Conservation (phyloP, 129 eudicot species). For the Centrapalus pauciflorus region DNA sequence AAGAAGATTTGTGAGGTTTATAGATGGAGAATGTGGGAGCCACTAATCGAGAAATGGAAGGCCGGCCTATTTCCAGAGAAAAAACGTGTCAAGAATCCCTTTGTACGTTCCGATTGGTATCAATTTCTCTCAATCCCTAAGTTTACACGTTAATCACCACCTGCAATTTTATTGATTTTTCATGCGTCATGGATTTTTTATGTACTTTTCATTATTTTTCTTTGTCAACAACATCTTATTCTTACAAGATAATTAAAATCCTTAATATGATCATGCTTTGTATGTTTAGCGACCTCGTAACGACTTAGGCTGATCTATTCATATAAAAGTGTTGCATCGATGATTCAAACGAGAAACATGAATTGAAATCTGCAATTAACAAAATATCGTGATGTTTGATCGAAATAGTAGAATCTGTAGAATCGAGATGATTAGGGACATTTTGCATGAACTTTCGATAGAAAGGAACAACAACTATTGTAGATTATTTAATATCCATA, state of each 20-base stretch:
- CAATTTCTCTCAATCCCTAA: neutral
- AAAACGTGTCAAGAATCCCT: slow-evolving; percentile 58
- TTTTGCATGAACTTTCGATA: too few species aligned
- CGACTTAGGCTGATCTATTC: too few species aligned
- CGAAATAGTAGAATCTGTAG: neutral
- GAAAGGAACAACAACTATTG: neutral
- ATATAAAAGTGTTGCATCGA: too few species aligned
- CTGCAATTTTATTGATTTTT: neutral
- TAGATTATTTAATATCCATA: neutral
- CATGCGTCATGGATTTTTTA: neutral
- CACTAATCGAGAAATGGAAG: slow-evolving; percentile 45
- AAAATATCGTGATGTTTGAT: neutral
- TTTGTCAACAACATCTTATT: neutral
- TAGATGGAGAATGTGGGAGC: slow-evolving; percentile 46
- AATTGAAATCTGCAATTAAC: neutral
- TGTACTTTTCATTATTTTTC: neutral
- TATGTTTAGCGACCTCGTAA: too few species aligned
- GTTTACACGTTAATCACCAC: neutral
- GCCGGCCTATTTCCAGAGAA: slow-evolving; percentile 38
- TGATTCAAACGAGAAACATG: too few species aligned
- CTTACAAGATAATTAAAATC: neutral
- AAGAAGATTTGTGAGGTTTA: neutral
- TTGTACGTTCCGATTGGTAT: slow-evolving; percentile 78
- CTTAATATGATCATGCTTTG: neutral
- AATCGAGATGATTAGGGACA: neutral